Percentiles rank a stretch among this genome's conserved stretches.
phyloP scores from a whole-genome alignment of 2,329 filamentous ascomycete genomes.

The Ceratocystiopsis minuta region DNA sequence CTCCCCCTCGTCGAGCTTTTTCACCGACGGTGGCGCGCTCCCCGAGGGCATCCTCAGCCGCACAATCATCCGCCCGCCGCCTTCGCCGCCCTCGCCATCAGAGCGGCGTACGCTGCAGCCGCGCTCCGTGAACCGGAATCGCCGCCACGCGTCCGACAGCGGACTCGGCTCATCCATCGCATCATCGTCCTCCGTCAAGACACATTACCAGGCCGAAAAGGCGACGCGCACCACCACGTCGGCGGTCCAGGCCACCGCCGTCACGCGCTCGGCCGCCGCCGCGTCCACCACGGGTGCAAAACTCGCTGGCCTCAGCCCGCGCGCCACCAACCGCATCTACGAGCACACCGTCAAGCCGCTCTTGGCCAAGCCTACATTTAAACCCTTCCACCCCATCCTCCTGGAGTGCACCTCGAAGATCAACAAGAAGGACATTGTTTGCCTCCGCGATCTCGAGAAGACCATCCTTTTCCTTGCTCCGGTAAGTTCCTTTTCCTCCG shows the following conservation, averaged over 20 bases:
- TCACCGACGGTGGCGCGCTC: slow-evolving; percentile 40
- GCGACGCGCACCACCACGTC: slow-evolving; percentile 15
- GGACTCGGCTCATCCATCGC: slow-evolving; percentile 70
- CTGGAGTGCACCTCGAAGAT: slow-evolving; percentile 65
- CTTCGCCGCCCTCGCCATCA: slow-evolving; percentile 15
- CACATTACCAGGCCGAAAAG: slow-evolving; percentile 12
- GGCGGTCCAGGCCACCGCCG: slow-evolving; percentile 29
- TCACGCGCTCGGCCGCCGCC: slow-evolving; percentile 40
- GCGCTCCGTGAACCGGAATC: slow-evolving; percentile 20
- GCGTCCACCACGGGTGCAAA: slow-evolving; percentile 27
- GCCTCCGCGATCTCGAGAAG: slow-evolving; percentile 86
- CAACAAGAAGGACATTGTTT: slow-evolving; percentile 69
- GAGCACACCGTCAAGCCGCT: slow-evolving; percentile 65
- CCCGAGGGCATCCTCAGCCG: slow-evolving; percentile 41
- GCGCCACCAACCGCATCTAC: slow-evolving; percentile 60
- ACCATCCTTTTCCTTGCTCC: slow-evolving; percentile 78
- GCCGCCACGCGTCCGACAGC: slow-evolving; percentile 67
- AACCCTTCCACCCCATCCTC: slow-evolving; percentile 66
- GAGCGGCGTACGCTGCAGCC: slow-evolving; percentile 33
- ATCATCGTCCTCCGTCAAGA: slow-evolving; percentile 36
- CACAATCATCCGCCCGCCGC: slow-evolving; percentile 25
- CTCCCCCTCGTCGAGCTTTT: slow-evolving; percentile 5
- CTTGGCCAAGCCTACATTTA: slow-evolving; percentile 51
- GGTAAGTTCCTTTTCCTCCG: slow-evolving; percentile 40
- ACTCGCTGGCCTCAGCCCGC: slow-evolving; percentile 44